Evolutionary conservation across 2,329 filamentous ascomycete genomes (phyloP), one percentile per base, ranked within the genome.

Genomic region (Coniochaeta ligniaria): DNA sequence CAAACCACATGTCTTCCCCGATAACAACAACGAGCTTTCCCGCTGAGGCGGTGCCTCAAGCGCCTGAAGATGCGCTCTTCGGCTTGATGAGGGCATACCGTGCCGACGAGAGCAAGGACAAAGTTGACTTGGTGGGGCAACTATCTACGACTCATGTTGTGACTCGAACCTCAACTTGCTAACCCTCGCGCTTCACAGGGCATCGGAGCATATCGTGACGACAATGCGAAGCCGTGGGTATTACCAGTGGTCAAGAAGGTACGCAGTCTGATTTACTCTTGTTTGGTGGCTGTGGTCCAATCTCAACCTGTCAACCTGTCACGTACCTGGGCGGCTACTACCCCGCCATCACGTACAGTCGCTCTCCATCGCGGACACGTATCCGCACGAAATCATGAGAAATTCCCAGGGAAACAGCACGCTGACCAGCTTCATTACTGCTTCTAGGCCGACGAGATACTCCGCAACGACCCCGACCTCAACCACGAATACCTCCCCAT

Each of bases 401-500:
- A 33, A 33, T 33, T 6, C 31, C 31, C 9, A 9, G 31, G 6
- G 31, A 33, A 6, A 31, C 28, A 31, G 28, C 38, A 57, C 61
- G 62, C 68, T 70, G 60, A 70, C 65, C 61, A 57, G 22, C 47
- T 3, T 58, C 56, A 56, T 36, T 59, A 62, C 57, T 66, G 59
- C 61, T 58, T 66, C 59, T 73, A 98, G 94, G 95, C 95, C 68
- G 93, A 98, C 74, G 89, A 95, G 66, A 86, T 92, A 70, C 85
- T 98, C 67, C 90, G 88, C 75, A 89, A 89, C 73, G 92, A 97
- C 76, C 92, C 94, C 72, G 84, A 91, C 62, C 83, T 96, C 69
- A 96, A 99, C 80, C 94, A 99, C 81, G 95, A 99, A 83, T 99
- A 99, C 78, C 91, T 96, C 62, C 94, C 95, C 62, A 99, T 99